Conservation (phyloP, 2,329 filamentous ascomycete species). For the Alternaria brassicae region DNA sequence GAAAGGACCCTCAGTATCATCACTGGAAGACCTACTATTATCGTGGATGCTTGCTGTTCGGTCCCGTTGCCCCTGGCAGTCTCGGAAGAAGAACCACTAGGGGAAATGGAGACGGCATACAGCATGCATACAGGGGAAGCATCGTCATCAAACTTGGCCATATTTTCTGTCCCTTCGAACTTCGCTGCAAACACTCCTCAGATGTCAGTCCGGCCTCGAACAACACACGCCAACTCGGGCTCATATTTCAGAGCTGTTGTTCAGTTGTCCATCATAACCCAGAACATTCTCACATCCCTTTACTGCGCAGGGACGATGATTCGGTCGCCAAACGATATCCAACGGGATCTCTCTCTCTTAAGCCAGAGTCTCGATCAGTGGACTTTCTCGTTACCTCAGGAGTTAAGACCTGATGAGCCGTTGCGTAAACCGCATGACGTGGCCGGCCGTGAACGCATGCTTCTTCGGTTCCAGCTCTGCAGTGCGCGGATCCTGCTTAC, state of each 20-base stretch:
- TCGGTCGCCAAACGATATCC: constrained; percentile 43
- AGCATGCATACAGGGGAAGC: constrained; percentile 12
- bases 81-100: constrained; percentile 29
- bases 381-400: constrained; percentile 37
- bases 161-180: constrained; percentile 7
- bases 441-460: constrained; percentile 36
- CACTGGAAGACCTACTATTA: constrained; percentile 51
- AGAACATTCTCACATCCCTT: constrained; percentile 45
- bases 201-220: constrained; percentile 3
- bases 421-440: background rate
- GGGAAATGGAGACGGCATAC: constrained; percentile 16
- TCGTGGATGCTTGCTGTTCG: constrained; percentile 47
- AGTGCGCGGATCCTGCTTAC: constrained; percentile 52
- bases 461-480: constrained; percentile 46
- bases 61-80: constrained; percentile 42
- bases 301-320: constrained; percentile 48
- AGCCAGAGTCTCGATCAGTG: constrained; percentile 46
- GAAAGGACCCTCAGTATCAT: constrained; percentile 51
- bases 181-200: constrained; percentile 6
- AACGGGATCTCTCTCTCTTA: constrained; percentile 44
- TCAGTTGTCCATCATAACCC: constrained; percentile 43
- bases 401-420: constrained; percentile 38
- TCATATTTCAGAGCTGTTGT: constrained; percentile 38
- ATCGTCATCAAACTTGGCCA: constrained; percentile 1
- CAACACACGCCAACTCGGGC: constrained; percentile 25